Base-by-base conservation (phyloP, 768 basidiomycete species). In the Daedaleopsis nitida region DNA sequence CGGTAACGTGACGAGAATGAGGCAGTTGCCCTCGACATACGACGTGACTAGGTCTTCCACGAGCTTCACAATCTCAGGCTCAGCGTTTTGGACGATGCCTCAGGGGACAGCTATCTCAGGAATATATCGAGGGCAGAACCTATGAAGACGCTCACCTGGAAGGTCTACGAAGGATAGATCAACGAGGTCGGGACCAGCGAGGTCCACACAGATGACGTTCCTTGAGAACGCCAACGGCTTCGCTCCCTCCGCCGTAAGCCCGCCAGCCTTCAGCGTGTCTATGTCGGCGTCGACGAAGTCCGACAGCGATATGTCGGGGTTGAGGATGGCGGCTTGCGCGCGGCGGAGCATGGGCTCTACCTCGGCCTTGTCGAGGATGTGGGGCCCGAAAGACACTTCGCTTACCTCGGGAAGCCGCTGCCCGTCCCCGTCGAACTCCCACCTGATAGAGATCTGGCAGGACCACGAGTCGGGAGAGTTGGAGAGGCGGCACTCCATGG, bases 21-120 rank as follows among this genome's bases (percentile, higher is more conserved):
- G 81, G 23, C 88, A 88, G 53, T 78, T 88, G 58, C 82, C 80
- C 44, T 69, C 71, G 59, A 90, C 88, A 61, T 89, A 89, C 0
- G 81, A 74, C 0, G 76, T 74, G 0, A 87, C 85, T 0, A 91
- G 74, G 3, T 75, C 75, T 57, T 83, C 78, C 35, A 91, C 85
- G 5, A 89, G 80, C 1, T 77, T 76, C 27, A 89, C 47, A 19
- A 64, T 24, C 0, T 53, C 61, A 3, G 21, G 24, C 7, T 56
- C 57, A 3, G 52, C 59, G 21, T 60, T 57, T 35, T 52, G 52
- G n/a, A 60, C 61, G 51, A 64, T 57, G 10, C 55, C 57, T 53
- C 74, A 74, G 0, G 27, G 27, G 7, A 32, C 3, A 32, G 27
- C 27, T 32, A 32, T 32, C 27, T 32, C 27, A 32, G 27, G 3